Base-by-base conservation (phyloP, 1,139 yeast genomes). In the Citeromyces siamensis region DNA sequence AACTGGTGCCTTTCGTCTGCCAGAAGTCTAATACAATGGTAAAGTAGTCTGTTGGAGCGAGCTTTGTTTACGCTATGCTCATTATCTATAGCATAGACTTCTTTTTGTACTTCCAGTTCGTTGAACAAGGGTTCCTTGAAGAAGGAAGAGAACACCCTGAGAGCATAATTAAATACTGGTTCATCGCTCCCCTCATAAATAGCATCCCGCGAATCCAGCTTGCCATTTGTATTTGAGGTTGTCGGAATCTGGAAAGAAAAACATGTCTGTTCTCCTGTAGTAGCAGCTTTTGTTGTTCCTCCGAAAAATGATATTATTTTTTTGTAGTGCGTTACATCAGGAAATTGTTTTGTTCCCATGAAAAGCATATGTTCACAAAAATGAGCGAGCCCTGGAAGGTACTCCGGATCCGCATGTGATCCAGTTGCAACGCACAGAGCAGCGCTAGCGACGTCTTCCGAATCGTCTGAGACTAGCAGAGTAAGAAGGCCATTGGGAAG, bases 311-410 rank as follows among this genome's bases (percentile, higher is more conserved):
- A 48, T 1, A 78, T 47, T 5, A 55, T 43, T 13, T 65, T 65
- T 36, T 67, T 65, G 41, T 72, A 71, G 17, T 52, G 49, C 34
- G 62, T 64, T 0, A 71, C 64, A 16, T 59, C 52, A 0, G 83
- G 78, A 42, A 55, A 71, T 32, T 63, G 56, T 40, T 68, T 68
- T 0, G 82, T 69, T 1, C 83, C 82, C 35, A 69, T 60, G 37
- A 75, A 65, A 1, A 80, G 44, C 67, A 74, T 63, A 51, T 81
- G 90, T 43, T 81, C 90, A 50, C 85, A 77, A 33, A 80, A 60
- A 55, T 81, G 93, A 0, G 90, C 88, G 28, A 80, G 45, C 0
- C 90, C 90, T 0, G 68, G 67, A 1, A 66, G 38, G 2, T 60
- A 58, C 3, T 55, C 58, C 1, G 82, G 79, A 45, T 81, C 88